Evolutionary conservation across 257 asterid species (phyloP).

Genomic region (Nicotiana benthamiana): DNA sequence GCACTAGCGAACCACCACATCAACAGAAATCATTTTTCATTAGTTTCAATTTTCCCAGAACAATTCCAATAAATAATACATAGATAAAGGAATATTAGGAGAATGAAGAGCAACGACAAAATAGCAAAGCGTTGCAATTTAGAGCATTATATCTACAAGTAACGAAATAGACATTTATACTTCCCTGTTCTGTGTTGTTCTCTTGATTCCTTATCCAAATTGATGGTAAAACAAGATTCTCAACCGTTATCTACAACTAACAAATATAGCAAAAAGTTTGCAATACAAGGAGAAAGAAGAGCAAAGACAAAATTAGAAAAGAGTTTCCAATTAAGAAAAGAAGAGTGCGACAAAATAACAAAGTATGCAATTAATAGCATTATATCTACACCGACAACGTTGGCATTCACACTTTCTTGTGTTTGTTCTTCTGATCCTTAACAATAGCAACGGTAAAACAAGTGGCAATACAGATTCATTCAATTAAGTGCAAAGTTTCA

Average conservation of each 20-base stretch:
- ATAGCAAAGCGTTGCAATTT: neutral
- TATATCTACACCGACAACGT: neutral
- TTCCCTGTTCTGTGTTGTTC: neutral
- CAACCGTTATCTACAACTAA: neutral
- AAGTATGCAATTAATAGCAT: neutral
- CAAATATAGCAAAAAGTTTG: neutral
- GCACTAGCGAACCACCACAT: neutral
- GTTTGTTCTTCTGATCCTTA: neutral
- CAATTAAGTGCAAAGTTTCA: neutral
- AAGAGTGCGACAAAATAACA: neutral
- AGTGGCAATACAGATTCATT: neutral
- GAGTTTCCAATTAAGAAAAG: neutral
- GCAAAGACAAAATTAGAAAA: neutral
- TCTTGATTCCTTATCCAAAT: neutral
- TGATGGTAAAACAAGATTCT: neutral
- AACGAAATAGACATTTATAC: neutral
- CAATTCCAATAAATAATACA: neutral
- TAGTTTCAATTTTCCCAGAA: neutral
- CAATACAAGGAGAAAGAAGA: neutral
- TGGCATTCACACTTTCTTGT: neutral
- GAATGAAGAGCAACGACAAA: neutral
- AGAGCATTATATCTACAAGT: neutral
- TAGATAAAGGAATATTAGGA: neutral
- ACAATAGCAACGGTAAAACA: neutral
- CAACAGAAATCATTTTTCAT: neutral